phyloP scores from a whole-genome alignment of 2,329 filamentous ascomycete genomes.

The Cladosporium sp. region DNA sequence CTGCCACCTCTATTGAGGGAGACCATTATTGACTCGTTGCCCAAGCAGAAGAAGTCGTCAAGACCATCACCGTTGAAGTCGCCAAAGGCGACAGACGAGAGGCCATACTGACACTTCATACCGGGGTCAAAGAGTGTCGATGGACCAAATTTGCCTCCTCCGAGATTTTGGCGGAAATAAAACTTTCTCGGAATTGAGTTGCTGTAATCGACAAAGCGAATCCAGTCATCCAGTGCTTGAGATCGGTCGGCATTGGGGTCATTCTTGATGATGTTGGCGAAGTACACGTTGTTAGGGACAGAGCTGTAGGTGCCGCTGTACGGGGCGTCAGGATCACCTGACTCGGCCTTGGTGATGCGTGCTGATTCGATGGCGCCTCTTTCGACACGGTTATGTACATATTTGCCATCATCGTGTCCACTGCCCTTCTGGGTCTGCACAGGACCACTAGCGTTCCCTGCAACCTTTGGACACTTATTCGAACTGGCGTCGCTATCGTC shows the following conservation, averaged over 20 bases:
- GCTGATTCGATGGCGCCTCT: neutral
- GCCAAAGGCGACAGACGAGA: no score
- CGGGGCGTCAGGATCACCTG: no score
- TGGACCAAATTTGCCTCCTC: neutral
- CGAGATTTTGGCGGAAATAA: constrained; percentile 3
- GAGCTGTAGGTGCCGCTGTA: no score
- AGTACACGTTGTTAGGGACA: no score
- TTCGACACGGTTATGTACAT: neutral
- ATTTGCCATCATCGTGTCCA: neutral
- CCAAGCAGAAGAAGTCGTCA: neutral
- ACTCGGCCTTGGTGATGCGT: no score
- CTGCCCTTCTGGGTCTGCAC: neutral
- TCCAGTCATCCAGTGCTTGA: neutral
- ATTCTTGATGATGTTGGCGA: neutral
- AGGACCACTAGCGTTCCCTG: neutral
- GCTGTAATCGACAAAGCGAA: no score
- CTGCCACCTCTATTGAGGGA: no score
- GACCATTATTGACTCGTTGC: no score
- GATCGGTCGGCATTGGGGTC: neutral
- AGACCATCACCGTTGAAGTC: neutral
- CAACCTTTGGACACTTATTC: neutral
- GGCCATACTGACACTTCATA: no score
- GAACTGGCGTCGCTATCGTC: neutral
- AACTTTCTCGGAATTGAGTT: no score
- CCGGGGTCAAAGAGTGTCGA: neutral